Base-by-base conservation (phyloP, 2,329 filamentous ascomycete species). In the Clonostachys solani region DNA sequence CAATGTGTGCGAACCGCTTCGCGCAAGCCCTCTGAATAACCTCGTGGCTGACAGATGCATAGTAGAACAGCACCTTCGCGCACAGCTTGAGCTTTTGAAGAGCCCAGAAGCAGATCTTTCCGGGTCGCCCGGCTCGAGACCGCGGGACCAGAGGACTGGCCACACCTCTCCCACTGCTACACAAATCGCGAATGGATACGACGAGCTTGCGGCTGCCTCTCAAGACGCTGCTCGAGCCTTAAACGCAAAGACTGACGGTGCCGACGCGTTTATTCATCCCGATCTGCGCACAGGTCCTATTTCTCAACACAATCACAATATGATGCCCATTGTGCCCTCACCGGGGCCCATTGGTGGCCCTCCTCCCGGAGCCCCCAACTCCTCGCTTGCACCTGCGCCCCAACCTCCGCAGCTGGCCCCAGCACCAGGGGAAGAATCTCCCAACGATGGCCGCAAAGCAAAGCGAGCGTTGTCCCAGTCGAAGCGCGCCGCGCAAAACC, bases 401-500 rank as follows among this genome's bases (percentile, higher is more conserved):
- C 65, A 63, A 6, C 62, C 66, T 6, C 52, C 60, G 12, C 45
- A 52, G 15, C 45, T 61, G 12, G 42, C 55, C 10, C 50, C 60
- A 17, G 33, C 51, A 19, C 42, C 50, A 5, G 51, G 58, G 6
- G 52, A 58, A 10, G 61, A 63, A 34, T 58, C 58, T 42, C 47
- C 56, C 5, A 67, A 71, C 29, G 69, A 87, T 52, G 80, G 84
- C 52, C 78, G 85, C 45, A 92, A 94, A 68, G 85, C 85, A 12
- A 95, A 96, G 68, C 81, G 94, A 46, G 92, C 96, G 69, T 73
- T 99, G 50, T 96, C 92, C 23, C 94, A 92, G 41, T 96, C 91
- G 36, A 99, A 97, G 73, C 87, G 94, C 55, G 94, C 94, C 29
- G 94, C 94, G 10, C 94, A 99, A 65, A 99, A 99, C 63, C 80